Conservation (phyloP, 2,329 filamentous ascomycete species). For the Helminthosporium solani region DNA sequence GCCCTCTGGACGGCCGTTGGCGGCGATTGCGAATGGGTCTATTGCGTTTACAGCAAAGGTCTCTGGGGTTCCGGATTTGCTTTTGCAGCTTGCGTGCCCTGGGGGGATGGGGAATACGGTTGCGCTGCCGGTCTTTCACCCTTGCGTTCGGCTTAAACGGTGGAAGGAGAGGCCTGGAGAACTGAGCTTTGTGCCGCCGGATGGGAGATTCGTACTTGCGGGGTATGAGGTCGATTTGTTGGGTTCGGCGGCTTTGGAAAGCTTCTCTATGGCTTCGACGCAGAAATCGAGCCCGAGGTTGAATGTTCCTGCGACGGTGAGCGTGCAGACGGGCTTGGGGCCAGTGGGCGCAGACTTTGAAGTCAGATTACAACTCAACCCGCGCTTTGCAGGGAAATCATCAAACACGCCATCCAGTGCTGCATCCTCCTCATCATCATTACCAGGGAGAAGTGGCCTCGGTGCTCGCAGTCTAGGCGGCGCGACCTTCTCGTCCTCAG, state of each 20-base stretch:
- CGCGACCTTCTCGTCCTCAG: conserved; percentile 30
- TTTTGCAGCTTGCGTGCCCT: conserved; percentile 75
- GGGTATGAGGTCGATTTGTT: conserved; percentile 93
- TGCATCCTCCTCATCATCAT: conserved; percentile 30
- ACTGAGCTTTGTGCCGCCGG: conserved; percentile 92
- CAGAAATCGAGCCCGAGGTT: conserved; percentile 53
- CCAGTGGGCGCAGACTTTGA: conserved; percentile 80
- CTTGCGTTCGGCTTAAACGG: conserved; percentile 83
- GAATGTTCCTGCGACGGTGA: conserved; percentile 77
- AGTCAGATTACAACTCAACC: conserved; percentile 70
- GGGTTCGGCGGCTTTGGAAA: conserved; percentile 59
- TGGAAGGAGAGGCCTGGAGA: conserved; percentile 90
- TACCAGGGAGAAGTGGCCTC: conserved; percentile 18
- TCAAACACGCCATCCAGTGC: conserved; percentile 41
- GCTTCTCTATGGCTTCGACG: conserved; percentile 28
- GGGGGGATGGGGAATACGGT: conserved; percentile 70
- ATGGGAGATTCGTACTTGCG: conserved; percentile 88
- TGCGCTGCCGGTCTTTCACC: conserved; percentile 91
- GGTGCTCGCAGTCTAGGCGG: conserved; percentile 23
- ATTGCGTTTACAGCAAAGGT: conserved; percentile 96
- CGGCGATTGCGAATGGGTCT: conserved; percentile 85
- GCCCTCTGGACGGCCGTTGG: conserved; percentile 82
- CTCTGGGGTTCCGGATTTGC: conserved; percentile 88
- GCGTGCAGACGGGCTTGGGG: conserved; percentile 80
- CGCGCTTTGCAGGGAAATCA: conserved; percentile 46